Evolutionary conservation across 139 green algal genomes (phyloP).

Genomic region (Diplosphaera chodatii): DNA sequence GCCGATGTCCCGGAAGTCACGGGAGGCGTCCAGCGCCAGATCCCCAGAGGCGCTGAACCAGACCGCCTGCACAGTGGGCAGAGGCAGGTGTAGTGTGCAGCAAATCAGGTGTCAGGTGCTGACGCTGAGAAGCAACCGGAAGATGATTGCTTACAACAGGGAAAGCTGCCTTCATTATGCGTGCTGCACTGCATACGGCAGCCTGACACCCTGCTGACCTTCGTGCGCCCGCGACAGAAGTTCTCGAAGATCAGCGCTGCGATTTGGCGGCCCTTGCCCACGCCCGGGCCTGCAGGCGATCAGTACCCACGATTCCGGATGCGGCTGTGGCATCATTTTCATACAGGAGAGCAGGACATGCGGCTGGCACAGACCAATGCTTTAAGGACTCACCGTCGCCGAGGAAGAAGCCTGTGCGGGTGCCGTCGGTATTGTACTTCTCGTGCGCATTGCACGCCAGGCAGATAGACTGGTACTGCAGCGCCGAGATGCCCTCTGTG

Average conservation of each 20-base stretch:
- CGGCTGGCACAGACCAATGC: not conserved
- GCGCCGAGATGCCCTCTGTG: constrained; percentile 27
- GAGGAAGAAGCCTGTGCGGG: constrained; percentile 58
- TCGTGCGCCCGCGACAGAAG: constrained; percentile 36
- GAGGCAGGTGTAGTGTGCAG: too few species aligned
- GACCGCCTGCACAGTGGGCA: constrained; percentile 41
- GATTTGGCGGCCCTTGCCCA: constrained; percentile 76
- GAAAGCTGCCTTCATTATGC: too few species aligned
- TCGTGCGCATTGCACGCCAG: constrained; percentile 38
- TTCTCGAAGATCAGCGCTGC: constrained; percentile 61
- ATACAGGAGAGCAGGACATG: too few species aligned
- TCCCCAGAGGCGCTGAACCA: constrained; percentile 53
- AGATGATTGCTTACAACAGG: too few species aligned
- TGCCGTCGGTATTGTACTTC: constrained; percentile 32
- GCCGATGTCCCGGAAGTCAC: constrained; percentile 48
- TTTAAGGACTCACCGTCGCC: constrained; percentile 61
- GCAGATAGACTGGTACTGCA: constrained; percentile 38
- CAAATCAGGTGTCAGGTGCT: too few species aligned
- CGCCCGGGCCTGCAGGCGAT: constrained; percentile 54
- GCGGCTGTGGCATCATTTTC: too few species aligned
- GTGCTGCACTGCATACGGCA: not conserved
- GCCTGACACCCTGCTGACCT: constrained; percentile 19
- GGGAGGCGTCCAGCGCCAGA: constrained; percentile 33
- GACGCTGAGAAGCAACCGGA: too few species aligned
- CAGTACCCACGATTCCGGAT: too few species aligned